Evolutionary conservation across 495 filamentous ascomycete genomes (phyloP), one percentile per base, ranked within the genome.

Genomic region (Schizothecium vesticola): DNA sequence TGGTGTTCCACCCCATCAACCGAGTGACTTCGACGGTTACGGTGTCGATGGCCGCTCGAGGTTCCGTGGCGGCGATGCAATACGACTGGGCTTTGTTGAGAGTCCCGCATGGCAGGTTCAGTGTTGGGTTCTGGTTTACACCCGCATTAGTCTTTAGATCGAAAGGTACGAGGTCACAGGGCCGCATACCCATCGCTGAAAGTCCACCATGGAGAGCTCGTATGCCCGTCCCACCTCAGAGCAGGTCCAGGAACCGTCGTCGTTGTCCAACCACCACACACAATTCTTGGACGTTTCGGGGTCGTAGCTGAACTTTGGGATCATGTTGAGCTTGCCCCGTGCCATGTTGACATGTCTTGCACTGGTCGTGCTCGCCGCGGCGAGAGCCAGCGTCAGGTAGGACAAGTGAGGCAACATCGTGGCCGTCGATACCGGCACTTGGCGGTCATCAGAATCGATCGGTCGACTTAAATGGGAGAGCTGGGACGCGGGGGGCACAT

Each of bases 211-310:
- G 22, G 61, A 64, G 1, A 64, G 24, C 36, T 64, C 61, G 23
- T 43, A 55, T 23, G 33, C 61, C 29, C 24, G 29, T 36, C 23
- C 61, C 9, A 64, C 33, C 33, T 33, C 24, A 9, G 24, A n/a
- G 9, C 61, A 64, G 3, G 61, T 64, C 61, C 61, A 64, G 23
- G 33, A 29, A 16, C 61, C 61, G 7, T 61, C 60, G 7, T 29
- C 23, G 43, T 64, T 64, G 21, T 64, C 61, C 29, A 64, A n/a
- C 61, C 61, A 64, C 61, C 61, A 64, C 31, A 28, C 24, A 11
- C 61, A 64, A 16, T 64, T 19, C 61, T 36, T 64, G 19, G 61
- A 43, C 16, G 61, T 64, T 23, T 43, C 61, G 10, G 61, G 61
- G 16, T 51, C 61, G 36, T 51, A 64, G 22, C 22, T 19, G 36